phyloP scores from a whole-genome alignment of 2,329 filamentous ascomycete species.

The Fusarium caatingaense region DNA sequence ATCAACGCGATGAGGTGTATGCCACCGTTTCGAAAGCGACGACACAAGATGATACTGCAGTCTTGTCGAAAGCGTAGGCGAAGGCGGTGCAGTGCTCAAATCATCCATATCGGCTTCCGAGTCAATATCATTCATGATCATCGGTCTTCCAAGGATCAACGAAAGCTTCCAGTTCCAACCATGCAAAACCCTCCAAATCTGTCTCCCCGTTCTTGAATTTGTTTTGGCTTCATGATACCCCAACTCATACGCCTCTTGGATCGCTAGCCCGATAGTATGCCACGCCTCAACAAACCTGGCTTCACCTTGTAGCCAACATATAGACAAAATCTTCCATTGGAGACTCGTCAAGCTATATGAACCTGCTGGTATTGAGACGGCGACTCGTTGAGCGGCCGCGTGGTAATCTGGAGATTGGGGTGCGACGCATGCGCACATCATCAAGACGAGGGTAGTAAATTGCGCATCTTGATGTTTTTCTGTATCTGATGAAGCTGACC shows the following conservation, averaged over 20 bases:
- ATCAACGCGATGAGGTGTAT: conserved; percentile 10
- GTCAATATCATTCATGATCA: conserved; percentile 20
- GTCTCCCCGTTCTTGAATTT: background rate
- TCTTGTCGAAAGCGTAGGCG: conserved; percentile 10
- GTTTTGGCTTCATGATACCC: background rate
- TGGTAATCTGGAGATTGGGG: conserved; percentile 6
- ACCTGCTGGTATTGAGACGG: background rate
- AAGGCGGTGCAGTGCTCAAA: background rate
- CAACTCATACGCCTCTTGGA: conserved; percentile 20
- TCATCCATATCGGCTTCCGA: background rate
- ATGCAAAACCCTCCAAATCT: conserved; percentile 9
- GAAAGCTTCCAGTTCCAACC: conserved; percentile 24
- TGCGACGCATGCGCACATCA: conserved; percentile 22
- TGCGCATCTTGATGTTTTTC: conserved; percentile 4
- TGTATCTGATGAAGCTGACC: background rate
- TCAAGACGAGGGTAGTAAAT: conserved; percentile 11
- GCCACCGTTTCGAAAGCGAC: conserved; percentile 15
- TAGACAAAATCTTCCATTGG: conserved; percentile 15
- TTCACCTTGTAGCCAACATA: conserved; percentile 21
- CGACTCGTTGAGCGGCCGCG: background rate
- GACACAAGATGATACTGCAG: conserved; percentile 16
- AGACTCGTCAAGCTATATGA: conserved; percentile 6
- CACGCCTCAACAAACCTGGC: conserved; percentile 16
- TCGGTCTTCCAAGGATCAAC: background rate
- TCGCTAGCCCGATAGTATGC: conserved; percentile 7